Evolutionary conservation across 768 basidiomycete genomes (phyloP), one percentile per base, ranked within the genome.

Genomic region (Leccinum subgranulosum): DNA sequence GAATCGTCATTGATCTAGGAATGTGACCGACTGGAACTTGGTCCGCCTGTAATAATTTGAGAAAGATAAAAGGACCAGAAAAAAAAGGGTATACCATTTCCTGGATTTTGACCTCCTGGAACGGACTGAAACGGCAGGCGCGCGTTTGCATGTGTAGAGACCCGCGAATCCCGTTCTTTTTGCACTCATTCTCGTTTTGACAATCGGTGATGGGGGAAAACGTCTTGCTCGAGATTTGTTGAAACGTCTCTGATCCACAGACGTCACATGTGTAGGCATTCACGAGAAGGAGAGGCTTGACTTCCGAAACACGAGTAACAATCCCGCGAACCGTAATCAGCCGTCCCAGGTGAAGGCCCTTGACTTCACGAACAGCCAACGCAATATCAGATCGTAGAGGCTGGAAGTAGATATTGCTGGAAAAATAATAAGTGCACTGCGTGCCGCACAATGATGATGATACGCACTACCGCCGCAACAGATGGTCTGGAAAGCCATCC

Each of bases 11-110:
- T 3, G 95, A 94, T 39, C 97, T 88, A 23, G 97, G 97, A 57
- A 99, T 99, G 71, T 99, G 97, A 4, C 97, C 97, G 49, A 99
- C 96, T 23, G 97, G 97, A 1, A 99, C 97, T 86, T 99, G 97
- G 68, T 98, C 96, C 25, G 96, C 91, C 94, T 94, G 64, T 0
- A 41, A 56, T 41, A 51, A 4, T 45, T 52, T 67, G 34, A 67
- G 59, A 50, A 49, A 19, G 58, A 28, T n/a, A 15, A 25, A 17
- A 49, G 6, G 6, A 45, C 17, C 0, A 33, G 39, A 51, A 36
- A 6, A 36, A 6, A 19, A 19, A 12, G 17, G 12, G 3, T 45
- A 79, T 57, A 91, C 94, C 95, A 99, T 96, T 74, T 99, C 97
- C 72, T 99, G 97, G 55, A 99, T 95, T 74, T 96, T 96, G 59